Evolutionary conservation across 352 stramenopile genomes (phyloP), one percentile per base, ranked within the genome.

Genomic region (Phytophthora melonis): DNA sequence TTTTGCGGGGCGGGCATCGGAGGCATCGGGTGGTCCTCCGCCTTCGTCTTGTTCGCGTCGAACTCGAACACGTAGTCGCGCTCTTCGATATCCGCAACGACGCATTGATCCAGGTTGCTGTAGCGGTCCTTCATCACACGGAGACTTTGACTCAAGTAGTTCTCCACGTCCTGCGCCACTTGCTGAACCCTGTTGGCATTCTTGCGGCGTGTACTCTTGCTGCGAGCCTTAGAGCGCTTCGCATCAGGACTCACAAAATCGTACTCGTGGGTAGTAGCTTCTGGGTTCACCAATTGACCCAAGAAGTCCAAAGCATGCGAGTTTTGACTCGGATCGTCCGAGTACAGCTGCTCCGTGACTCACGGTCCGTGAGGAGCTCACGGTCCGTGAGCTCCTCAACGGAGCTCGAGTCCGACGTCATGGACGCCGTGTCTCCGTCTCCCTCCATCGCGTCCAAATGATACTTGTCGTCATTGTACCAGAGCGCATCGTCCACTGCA

Each of bases 31-130:
- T 81, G 70, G 49, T 89, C 66, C 21, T 76, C 66, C 30, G 56
- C 57, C 1, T 75, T 81, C 13, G 75, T 75, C 62, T 72, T 49
- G 10, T 32, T 36, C 6, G 57, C 69, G 53, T 83, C 66, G 50
- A 83, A 92, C 58, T 82, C 55, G 60, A 73, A 86, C 23, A 69
- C 62, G 58, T 93, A 89, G 80, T 93, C 83, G 18, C 76, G 84
- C 39, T 81, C 75, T 62, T 78, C 66, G 2, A 68, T 41, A 25
- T 71, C 63, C 1, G 75, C 70, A 18, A 81, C 63, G 2, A 54
- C 56, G 71, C 63, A 79, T 18, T 72, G 58, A 14, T 69, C 50
- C 19, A 66, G 21, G 6, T n/a, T 64, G 21, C 66, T 71, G 75
- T 77, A 79, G 25, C 66, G 62, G 58, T 78, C 64, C 27, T 83